Conservation (phyloP, 371 early-diverging fungal species). For the Lichtheimia hyalospora region DNA sequence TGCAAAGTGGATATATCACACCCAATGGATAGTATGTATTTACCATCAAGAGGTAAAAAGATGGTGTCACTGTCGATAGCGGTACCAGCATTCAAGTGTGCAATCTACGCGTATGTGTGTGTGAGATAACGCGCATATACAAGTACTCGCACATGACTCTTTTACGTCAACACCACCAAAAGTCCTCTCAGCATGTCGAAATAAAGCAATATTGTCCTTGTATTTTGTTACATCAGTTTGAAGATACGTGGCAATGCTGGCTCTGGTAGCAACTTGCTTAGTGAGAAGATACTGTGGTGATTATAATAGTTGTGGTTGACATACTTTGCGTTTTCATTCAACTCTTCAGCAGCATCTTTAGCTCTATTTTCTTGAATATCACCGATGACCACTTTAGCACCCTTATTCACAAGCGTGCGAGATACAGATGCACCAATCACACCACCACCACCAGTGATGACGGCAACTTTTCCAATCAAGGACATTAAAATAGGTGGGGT, state of each 20-base stretch:
- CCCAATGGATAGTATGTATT: background rate
- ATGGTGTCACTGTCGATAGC: background rate
- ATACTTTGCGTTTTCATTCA: slow-evolving; percentile 31
- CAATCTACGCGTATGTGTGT: slow-evolving; percentile 2
- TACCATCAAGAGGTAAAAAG: slow-evolving; percentile 11
- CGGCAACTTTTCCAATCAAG: slow-evolving; percentile 46
- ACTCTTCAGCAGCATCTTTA: slow-evolving; percentile 23
- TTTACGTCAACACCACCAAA: slow-evolving; percentile 64
- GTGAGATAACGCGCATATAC: no score
- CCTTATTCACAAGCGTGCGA: slow-evolving; percentile 39
- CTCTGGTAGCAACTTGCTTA: no score
- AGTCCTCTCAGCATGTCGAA: slow-evolving; percentile 44
- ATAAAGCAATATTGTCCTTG: slow-evolving; percentile 42
- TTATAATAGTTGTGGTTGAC: background rate
- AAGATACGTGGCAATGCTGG: slow-evolving; percentile 41
- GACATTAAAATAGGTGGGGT: background rate
- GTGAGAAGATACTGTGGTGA: background rate
- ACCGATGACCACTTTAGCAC: slow-evolving; percentile 62
- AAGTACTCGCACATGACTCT: background rate
- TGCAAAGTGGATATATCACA: background rate
- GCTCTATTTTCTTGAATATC: slow-evolving; percentile 56
- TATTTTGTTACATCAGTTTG: slow-evolving; percentile 64
- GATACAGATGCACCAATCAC: slow-evolving; percentile 64
- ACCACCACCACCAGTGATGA: slow-evolving; percentile 64
- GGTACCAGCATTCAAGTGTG: slow-evolving; percentile 8